These are phyloP conservation scores for Spizellomyces sp. DNA, from an alignment of 192 early-diverging fungal genomes.

Conservation along the genomic window DNA sequence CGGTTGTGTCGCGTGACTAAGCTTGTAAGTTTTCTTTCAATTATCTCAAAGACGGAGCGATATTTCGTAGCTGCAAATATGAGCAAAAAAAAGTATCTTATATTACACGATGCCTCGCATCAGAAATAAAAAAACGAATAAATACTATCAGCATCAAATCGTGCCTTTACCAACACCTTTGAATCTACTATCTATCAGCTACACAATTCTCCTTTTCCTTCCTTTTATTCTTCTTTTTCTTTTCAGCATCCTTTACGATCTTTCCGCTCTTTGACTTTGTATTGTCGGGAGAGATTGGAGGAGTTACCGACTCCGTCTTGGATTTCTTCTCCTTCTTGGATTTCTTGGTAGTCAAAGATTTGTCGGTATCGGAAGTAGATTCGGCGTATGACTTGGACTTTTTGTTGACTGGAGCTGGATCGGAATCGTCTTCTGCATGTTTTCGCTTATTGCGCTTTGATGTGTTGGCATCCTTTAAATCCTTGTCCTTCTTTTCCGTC, in stretches of 20 bases:
- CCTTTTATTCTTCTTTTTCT: conserved; percentile 49
- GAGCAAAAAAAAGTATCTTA: too few species aligned
- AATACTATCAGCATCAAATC: too few species aligned
- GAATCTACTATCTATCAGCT: background rate
- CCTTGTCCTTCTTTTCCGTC: conserved; percentile 8
- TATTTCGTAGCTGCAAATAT: too few species aligned
- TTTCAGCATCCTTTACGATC: conserved; percentile 20
- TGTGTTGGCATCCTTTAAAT: conserved; percentile 34
- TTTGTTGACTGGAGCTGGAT: conserved; percentile 5
- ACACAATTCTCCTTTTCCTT: conserved; percentile 34
- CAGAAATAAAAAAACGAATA: too few species aligned
- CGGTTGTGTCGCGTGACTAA: too few species aligned
- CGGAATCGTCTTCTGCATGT: conserved; percentile 11
- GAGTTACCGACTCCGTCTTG: conserved; percentile 26
- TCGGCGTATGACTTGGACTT: conserved; percentile 8
- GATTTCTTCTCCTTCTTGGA: conserved; percentile 7
- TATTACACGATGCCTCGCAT: too few species aligned
- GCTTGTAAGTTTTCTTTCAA: too few species aligned
- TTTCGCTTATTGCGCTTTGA: background rate
- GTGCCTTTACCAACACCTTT: too few species aligned
- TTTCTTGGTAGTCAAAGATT: conserved; percentile 3
- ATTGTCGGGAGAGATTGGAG: background rate
- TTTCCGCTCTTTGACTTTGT: conserved; percentile 21
- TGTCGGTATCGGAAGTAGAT: too few species aligned
- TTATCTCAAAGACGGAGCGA: too few species aligned